Evolutionary conservation across 257 asterid species (phyloP).

Genomic region (Mitragyna speciosa): DNA sequence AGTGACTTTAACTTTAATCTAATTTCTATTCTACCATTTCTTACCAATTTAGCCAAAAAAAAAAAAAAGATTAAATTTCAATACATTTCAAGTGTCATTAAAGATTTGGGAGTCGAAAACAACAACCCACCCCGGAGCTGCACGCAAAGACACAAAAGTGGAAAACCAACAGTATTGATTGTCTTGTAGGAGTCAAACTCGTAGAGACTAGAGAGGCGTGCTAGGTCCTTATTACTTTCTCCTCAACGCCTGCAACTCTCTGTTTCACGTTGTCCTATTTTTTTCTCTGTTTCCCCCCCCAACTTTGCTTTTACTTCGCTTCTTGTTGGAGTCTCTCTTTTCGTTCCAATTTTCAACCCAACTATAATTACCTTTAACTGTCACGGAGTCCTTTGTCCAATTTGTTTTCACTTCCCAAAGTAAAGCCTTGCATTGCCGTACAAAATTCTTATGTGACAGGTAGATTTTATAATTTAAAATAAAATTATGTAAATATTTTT

Average conservation of each 20-base stretch:
- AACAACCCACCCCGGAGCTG: neutral
- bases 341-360: neutral
- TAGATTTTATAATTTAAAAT: too few relatives aligned
- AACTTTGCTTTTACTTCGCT: slow-evolving; percentile 1
- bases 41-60: too few relatives aligned
- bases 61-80: too few relatives aligned
- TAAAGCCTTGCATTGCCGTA: neutral
- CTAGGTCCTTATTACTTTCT: slow-evolving; percentile 17
- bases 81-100: neutral
- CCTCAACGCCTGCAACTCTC: slow-evolving; percentile 10
- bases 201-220: neutral
- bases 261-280: neutral
- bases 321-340: slow-evolving; percentile 4
- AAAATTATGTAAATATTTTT: too few relatives aligned
- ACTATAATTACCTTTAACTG: slow-evolving; percentile 28
- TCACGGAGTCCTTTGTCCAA: slow-evolving; percentile 16
- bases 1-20: too few relatives aligned
- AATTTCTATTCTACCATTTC: too few relatives aligned
- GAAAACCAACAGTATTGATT: neutral
- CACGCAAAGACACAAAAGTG: slow-evolving; percentile 24
- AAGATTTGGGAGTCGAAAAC: neutral
- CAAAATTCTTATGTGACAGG: too few relatives aligned
- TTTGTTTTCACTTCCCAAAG: slow-evolving; percentile 8
- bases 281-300: too few relatives aligned
- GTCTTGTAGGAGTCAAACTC: neutral